These are phyloP conservation scores for Umbilicaria muhlenbergii DNA, from an alignment of 495 filamentous ascomycete genomes.

Conservation along the genomic window DNA sequence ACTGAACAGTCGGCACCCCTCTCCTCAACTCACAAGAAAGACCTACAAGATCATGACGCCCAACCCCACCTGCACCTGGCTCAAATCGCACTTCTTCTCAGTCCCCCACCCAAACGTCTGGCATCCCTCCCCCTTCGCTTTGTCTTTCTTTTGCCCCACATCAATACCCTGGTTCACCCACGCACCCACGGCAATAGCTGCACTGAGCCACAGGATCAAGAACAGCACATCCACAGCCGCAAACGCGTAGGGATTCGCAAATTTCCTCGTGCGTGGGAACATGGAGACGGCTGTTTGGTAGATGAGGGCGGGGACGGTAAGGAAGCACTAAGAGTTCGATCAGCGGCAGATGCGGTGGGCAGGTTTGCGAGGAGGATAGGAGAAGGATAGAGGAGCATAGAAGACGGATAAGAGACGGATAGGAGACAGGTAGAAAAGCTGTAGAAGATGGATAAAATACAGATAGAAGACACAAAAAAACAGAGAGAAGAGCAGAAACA, in stretches of 20 bases:
- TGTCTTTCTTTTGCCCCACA: slow-evolving; percentile 11
- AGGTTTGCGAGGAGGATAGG: neutral
- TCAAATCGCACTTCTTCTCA: slow-evolving; percentile 47
- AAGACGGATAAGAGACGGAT: no score
- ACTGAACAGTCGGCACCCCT: neutral
- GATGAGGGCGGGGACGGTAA: slow-evolving; percentile 66
- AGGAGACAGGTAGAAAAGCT: neutral
- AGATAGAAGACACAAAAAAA: neutral
- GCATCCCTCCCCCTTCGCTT: slow-evolving; percentile 21
- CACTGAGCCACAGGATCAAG: slow-evolving; percentile 69
- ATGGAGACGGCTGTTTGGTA: slow-evolving; percentile 73
- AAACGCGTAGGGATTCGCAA: slow-evolving; percentile 74
- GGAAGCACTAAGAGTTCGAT: slow-evolving; percentile 49
- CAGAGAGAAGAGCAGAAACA: neutral
- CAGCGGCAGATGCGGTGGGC: neutral
- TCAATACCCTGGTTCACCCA: slow-evolving; percentile 39
- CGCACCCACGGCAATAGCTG: slow-evolving; percentile 59
- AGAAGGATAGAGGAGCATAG: neutral
- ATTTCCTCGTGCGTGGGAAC: slow-evolving; percentile 63
- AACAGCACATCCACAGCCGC: slow-evolving; percentile 58
- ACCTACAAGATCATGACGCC: slow-evolving; percentile 71
- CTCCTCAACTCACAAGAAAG: neutral
- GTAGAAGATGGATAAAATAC: neutral
- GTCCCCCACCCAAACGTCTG: slow-evolving; percentile 38
- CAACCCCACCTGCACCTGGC: slow-evolving; percentile 62